Evolutionary conservation across 257 asterid species (phyloP), one percentile per base, ranked within the genome.

Genomic region (Solanum neorickii): DNA sequence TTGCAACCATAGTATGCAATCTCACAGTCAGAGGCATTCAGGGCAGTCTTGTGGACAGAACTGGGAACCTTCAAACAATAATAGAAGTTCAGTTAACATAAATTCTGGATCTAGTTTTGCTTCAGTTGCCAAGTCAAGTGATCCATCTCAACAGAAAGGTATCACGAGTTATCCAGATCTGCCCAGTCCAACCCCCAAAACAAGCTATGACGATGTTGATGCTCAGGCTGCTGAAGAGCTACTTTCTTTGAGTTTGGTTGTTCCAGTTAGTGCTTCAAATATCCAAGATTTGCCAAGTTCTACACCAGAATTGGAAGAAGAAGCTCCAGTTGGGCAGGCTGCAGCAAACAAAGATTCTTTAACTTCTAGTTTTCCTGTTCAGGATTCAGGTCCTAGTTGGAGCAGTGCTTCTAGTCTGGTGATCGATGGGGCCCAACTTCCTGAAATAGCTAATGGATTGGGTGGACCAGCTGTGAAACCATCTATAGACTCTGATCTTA

Each of bases 31-130:
- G 88, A 86, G 87, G 84, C 87, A 72, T 52, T 87, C 69, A 73
- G 88, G 83, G 72, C 89, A 76, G 84, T 86, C 95, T 42, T 91
- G 92, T 73, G 92, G 92, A 86, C 94, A 91, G 90, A 91, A 87
- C 60, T 73, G 84, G 88, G 74, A 65, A 86, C 56, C 88, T 69
- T 49, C 62, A 29, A 49, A 66, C 88, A 44, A 44, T 73, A 86
- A 49, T 65, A 29, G 46, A 86, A 86, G 73, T 62, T 86, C 69
- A 49, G 62, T 16, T 25, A 46, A 35, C 41, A 29, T 85, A 21
- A 35, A 23, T 9, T 68, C 82, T 33, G 87, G 29, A 73, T 42
- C 83, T 49, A 56, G 69, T 52, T 37, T 73, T 73, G 60, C 88
- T 13, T 86, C 84, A 73, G 74, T 52, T 49, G 11, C 88, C 37